Conservation (phyloP, 441 rosid species). For the Jatropha multifida region DNA sequence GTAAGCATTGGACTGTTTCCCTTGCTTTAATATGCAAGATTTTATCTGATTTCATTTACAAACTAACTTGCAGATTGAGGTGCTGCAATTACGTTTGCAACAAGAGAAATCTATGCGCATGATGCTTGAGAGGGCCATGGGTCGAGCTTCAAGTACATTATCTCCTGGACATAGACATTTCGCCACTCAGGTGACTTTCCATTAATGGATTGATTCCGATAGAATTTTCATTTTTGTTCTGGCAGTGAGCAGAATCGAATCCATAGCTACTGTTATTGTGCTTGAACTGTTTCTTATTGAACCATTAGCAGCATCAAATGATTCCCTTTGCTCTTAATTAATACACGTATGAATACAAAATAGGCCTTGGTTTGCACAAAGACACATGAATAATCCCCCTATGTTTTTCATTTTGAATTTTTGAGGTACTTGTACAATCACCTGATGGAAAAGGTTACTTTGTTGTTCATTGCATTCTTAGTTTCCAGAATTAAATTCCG, state of each 20-base stretch:
- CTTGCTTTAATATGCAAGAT: conserved; percentile 5
- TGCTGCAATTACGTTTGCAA: conserved; percentile 71
- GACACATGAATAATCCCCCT: not conserved
- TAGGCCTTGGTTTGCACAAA: not conserved
- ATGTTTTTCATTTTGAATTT: not conserved
- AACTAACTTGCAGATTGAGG: conserved; percentile 55
- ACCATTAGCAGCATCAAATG: not conserved
- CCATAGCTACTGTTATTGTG: not conserved
- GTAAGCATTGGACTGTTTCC: conserved; percentile 37
- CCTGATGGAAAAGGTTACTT: not conserved
- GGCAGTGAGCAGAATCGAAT: not conserved
- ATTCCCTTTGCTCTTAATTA: not conserved
- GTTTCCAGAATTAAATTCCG: not conserved
- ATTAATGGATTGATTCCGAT: not conserved
- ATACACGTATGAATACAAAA: not conserved
- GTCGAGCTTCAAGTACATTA: conserved; percentile 78
- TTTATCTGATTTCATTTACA: not conserved
- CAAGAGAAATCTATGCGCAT: conserved; percentile 76
- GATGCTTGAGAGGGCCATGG: conserved; percentile 83
- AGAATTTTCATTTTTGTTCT: not conserved
- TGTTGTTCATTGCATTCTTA: not conserved
- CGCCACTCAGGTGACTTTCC: conserved; percentile 50
- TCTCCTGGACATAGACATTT: conserved; percentile 92
- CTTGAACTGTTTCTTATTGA: not conserved
- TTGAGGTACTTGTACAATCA: not conserved